Conservation (phyloP, 805 yeast species). For the Saccharomyces mikatae region DNA sequence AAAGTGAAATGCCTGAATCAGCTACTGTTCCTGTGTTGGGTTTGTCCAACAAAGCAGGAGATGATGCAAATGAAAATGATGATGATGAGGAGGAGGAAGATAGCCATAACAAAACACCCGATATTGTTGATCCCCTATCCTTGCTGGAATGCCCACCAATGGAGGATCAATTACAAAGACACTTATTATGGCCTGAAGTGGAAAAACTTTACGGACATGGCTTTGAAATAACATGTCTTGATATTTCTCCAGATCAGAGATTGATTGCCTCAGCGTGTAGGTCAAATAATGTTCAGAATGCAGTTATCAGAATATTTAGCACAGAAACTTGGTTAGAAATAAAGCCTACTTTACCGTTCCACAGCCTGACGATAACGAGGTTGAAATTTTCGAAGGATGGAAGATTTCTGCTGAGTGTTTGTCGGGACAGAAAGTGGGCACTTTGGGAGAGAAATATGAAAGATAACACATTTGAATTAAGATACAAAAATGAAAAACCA, state of each 20-base stretch:
- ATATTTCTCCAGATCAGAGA: constrained; percentile 52
- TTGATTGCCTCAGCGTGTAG: constrained; percentile 85
- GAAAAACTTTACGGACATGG: constrained; percentile 98
- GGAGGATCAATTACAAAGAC: constrained; percentile 87
- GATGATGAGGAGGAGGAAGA: constrained; percentile 31
- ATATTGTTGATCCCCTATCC: constrained; percentile 38
- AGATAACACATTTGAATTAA: constrained; percentile 35
- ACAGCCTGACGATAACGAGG: constrained; percentile 78
- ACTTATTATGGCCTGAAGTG: constrained; percentile 88
- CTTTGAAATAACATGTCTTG: constrained; percentile 79
- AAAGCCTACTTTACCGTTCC: constrained; percentile 53
- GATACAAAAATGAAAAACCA: constrained; percentile 51
- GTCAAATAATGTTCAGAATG: constrained; percentile 77
- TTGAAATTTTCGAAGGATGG: constrained; percentile 68
- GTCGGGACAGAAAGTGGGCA: constrained; percentile 83
- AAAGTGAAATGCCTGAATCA: constrained; percentile 53
- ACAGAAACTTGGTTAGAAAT: constrained; percentile 54
- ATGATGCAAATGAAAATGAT: constrained; percentile 38
- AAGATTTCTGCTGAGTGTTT: constrained; percentile 58
- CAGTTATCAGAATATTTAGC: constrained; percentile 72
- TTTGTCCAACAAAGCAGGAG: constrained; percentile 80
- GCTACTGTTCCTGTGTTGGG: constrained; percentile 93
- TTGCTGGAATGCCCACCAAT: constrained; percentile 50
- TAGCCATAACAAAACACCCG: constrained; percentile 36
- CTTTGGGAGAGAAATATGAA: constrained; percentile 51